Evolutionary conservation across 2,329 filamentous ascomycete genomes (phyloP).

Genomic region (Rhynchosporium agropyri): DNA sequence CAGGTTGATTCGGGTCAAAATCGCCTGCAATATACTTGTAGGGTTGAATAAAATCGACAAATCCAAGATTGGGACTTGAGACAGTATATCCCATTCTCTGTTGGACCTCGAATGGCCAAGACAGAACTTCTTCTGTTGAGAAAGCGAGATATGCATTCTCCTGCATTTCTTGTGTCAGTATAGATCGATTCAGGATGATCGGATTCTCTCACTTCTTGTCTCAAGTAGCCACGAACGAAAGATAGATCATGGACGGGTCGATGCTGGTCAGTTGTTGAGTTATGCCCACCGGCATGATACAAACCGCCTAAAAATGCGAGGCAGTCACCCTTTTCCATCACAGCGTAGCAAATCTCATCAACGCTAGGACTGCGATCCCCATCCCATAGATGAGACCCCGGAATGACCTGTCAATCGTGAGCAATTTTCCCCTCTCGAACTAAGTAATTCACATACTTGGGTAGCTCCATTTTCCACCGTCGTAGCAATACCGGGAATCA

Average conservation of each 20-base stretch:
- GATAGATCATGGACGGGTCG: conserved; percentile 29
- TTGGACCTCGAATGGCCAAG: conserved; percentile 32
- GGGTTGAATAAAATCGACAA: conserved; percentile 83
- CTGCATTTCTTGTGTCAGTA: conserved; percentile 16
- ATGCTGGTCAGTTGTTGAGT: conserved; percentile 23
- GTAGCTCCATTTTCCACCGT: conserved; percentile 29
- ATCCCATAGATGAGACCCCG: conserved; percentile 28
- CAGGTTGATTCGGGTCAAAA: conserved; percentile 25
- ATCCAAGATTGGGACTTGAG: conserved; percentile 64
- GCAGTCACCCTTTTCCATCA: conserved; percentile 26
- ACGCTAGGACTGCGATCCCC: conserved; percentile 21
- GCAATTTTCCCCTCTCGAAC: background rate
- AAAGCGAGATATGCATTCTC: conserved; percentile 33
- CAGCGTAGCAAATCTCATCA: conserved; percentile 23
- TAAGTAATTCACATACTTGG: conserved; percentile 13
- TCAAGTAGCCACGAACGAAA: conserved; percentile 27
- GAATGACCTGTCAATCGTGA: conserved; percentile 22
- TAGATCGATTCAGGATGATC: background rate
- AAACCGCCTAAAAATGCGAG: conserved; percentile 24
- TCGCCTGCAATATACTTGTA: conserved; percentile 45
- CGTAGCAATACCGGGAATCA: conserved; percentile 28
- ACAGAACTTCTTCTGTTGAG: conserved; percentile 31
- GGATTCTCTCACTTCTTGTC: conserved; percentile 21
- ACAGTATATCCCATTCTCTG: conserved; percentile 32
- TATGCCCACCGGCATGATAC: conserved; percentile 27